Evolutionary conservation across 2,329 filamentous ascomycete genomes (phyloP).

Genomic region (Penicillium sp.): DNA sequence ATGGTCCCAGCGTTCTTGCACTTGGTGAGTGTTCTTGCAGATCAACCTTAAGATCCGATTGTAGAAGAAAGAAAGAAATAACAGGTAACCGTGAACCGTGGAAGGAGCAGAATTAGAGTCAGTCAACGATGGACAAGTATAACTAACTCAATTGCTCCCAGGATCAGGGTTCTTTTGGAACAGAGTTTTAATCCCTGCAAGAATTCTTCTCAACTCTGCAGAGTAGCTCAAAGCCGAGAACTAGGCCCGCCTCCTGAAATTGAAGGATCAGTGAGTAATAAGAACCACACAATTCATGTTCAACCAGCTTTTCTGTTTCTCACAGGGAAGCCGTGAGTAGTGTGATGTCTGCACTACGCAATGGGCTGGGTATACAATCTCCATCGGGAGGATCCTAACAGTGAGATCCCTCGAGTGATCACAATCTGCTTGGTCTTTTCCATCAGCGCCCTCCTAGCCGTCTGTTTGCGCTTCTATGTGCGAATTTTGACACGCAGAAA

Average conservation of each 20-base stretch:
- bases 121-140: neutral
- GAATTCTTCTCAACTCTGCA: neutral
- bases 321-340: neutral
- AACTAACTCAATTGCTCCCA: neutral
- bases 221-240: neutral
- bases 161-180: neutral
- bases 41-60: neutral
- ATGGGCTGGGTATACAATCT: constrained; percentile 43
- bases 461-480: constrained; percentile 1
- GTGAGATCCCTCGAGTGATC: constrained; percentile 31
- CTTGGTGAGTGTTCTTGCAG: too few species aligned
- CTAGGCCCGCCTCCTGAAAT: neutral
- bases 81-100: neutral
- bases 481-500: neutral
- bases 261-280: neutral
- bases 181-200: constrained; percentile 1
- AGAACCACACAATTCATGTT: neutral
- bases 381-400: constrained; percentile 30
- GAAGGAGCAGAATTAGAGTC: neutral
- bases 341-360: constrained; percentile 2
- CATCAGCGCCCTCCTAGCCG: neutral
- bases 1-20: neutral
- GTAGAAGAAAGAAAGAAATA: neutral
- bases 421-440: constrained; percentile 7
- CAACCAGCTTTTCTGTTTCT: neutral